Evolutionary conservation across 1,284 basidiomycete species (phyloP).

Genomic region (Earliella scabrosa): DNA sequence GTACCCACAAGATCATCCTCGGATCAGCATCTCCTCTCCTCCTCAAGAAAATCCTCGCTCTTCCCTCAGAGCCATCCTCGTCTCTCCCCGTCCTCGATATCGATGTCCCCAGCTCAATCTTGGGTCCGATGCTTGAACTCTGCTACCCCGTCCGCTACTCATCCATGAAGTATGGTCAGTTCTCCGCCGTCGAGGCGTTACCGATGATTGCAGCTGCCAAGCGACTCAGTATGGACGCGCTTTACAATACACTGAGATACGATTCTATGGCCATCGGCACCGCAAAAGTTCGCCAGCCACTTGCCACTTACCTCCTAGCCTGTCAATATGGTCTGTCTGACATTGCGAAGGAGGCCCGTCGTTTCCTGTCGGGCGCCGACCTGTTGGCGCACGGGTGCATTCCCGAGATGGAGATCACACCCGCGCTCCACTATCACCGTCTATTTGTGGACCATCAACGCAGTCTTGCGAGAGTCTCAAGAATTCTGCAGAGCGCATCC

Average conservation of each 20-base stretch:
- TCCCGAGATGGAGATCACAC: slow-evolving; percentile 6
- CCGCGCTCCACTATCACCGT: slow-evolving; percentile 3
- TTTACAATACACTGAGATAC: background rate
- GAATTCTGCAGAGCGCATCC: too few species aligned
- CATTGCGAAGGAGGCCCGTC: slow-evolving; percentile 1
- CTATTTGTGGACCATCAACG: slow-evolving; percentile 4
- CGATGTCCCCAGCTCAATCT: background rate
- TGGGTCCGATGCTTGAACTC: slow-evolving; percentile 4
- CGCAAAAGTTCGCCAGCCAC: background rate
- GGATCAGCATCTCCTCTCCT: slow-evolving; percentile 6
- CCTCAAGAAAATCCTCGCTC: background rate
- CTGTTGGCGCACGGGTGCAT: slow-evolving; percentile 3
- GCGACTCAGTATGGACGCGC: background rate
- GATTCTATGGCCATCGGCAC: background rate
- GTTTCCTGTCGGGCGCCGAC: slow-evolving; percentile 4
- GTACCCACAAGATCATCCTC: slow-evolving; percentile 10
- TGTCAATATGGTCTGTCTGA: background rate
- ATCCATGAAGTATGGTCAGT: background rate
- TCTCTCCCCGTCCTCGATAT: background rate
- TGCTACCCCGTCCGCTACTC: slow-evolving; percentile 2
- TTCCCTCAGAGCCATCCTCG: background rate
- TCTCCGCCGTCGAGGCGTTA: background rate
- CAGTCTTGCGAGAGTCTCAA: background rate
- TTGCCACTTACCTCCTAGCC: slow-evolving; percentile 5
- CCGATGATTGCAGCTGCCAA: background rate